These are phyloP conservation scores for Mimosa pudica DNA, from an alignment of 306 rosid genomes.

Conservation along the genomic window DNA sequence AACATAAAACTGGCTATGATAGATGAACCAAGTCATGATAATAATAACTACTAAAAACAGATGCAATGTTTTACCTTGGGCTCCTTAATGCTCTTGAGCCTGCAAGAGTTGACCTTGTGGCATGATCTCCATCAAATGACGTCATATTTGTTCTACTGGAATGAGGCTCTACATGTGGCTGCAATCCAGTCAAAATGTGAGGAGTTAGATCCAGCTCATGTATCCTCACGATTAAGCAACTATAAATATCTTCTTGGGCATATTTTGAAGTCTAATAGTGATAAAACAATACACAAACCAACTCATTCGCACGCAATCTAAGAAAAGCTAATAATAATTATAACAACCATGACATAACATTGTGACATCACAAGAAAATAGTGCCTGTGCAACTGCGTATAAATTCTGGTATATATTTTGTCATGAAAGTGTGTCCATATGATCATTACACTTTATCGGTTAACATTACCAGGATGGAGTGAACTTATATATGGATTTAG, in stretches of 20 bases:
- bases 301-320: not conserved
- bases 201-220: not conserved
- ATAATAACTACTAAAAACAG: constrained; percentile 12
- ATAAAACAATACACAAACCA: not conserved
- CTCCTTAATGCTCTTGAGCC: constrained; percentile 44
- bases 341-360: not conserved
- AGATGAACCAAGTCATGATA: constrained; percentile 9
- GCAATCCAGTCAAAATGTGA: constrained; percentile 20
- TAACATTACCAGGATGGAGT: not conserved
- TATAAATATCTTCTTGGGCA: no score
- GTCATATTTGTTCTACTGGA: constrained; percentile 45
- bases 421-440: constrained; percentile 3
- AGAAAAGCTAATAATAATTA: not conserved
- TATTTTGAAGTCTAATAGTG: not conserved
- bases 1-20: constrained; percentile 11
- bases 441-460: constrained; percentile 5
- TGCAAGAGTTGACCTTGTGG: constrained; percentile 40
- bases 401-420: constrained; percentile 3
- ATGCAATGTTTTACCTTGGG: constrained; percentile 46
- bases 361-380: not conserved
- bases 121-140: constrained; percentile 46
- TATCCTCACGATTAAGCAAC: no score
- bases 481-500: not conserved
- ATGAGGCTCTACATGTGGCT: constrained; percentile 49
- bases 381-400: not conserved